phyloP scores from a whole-genome alignment of 805 yeast genomes.

The Candida montana region DNA sequence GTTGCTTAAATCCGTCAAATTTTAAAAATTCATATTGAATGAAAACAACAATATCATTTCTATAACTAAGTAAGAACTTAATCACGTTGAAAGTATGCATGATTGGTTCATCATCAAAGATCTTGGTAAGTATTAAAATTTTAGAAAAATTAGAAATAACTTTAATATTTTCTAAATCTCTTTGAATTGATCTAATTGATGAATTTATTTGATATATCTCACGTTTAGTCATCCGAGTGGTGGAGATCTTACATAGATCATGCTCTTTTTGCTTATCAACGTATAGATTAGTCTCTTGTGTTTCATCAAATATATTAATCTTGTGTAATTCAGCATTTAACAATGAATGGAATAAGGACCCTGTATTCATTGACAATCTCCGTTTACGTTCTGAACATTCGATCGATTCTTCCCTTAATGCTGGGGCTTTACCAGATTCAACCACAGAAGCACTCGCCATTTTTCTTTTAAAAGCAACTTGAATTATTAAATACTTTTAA shows the following conservation, averaged over 20 bases:
- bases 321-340: constrained; percentile 25
- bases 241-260: constrained; percentile 11
- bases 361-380: constrained; percentile 20
- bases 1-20: constrained; percentile 4
- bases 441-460: background rate
- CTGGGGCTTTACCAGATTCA: background rate
- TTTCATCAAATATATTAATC: constrained; percentile 19
- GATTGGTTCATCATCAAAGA: constrained; percentile 28
- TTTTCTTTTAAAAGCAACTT: too few species aligned
- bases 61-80: constrained; percentile 18
- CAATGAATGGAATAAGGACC: constrained; percentile 22
- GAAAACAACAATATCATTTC: constrained; percentile 15
- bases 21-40: constrained; percentile 18
- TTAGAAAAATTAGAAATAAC: constrained; percentile 22
- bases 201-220: constrained; percentile 24
- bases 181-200: constrained; percentile 27
- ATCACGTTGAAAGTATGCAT: constrained; percentile 21
- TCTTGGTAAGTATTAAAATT: constrained; percentile 27
- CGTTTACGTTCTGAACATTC: constrained; percentile 1
- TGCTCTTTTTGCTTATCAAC: too few species aligned
- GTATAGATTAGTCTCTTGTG: too few species aligned
- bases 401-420: background rate
- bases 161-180: constrained; percentile 25
- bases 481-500: too few species aligned
- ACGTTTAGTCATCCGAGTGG: constrained; percentile 24